Percentiles rank a stretch among this genome's conserved stretches.
Evolutionary conservation across 805 yeast species (phyloP).

Genomic region (Kuraishia ogatae): DNA sequence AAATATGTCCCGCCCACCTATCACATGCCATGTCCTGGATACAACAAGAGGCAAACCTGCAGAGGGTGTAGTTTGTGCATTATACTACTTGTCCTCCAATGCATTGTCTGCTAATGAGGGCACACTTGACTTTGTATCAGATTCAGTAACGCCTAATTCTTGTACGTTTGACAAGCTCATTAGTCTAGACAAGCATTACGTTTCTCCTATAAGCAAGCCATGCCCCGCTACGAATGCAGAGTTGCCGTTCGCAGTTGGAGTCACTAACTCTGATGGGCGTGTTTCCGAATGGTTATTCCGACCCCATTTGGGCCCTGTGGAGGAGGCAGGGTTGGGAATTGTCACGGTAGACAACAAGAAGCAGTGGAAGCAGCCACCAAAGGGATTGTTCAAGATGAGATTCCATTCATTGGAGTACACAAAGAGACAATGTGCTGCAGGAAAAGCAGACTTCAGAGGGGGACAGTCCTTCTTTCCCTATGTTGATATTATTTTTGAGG

Average conservation of each 20-base stretch:
- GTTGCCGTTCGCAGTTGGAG: constrained; percentile 54
- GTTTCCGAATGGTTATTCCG: constrained; percentile 53
- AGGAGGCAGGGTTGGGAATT: constrained; percentile 21
- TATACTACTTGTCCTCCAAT: constrained; percentile 30
- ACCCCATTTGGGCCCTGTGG: neutral
- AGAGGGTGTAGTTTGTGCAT: constrained; percentile 56
- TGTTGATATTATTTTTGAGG: constrained; percentile 70
- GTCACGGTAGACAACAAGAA: constrained; percentile 8
- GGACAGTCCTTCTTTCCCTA: constrained; percentile 69
- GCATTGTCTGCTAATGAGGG: neutral
- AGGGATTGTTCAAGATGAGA: constrained; percentile 69
- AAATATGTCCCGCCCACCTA: constrained; percentile 35
- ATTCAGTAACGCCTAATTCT: constrained; percentile 1
- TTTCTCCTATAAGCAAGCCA: neutral
- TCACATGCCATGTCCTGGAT: constrained; percentile 86
- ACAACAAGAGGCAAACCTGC: constrained; percentile 85
- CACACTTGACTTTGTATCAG: neutral
- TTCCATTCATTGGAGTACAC: constrained; percentile 72
- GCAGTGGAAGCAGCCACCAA: constrained; percentile 36
- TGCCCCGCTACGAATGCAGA: constrained; percentile 4
- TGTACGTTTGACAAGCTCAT: neutral
- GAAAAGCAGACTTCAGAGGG: constrained; percentile 7
- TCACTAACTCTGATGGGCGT: constrained; percentile 78
- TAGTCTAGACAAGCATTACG: neutral
- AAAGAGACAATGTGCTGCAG: constrained; percentile 11